Evolutionary conservation across 768 basidiomycete species (phyloP).

Genomic region (Leccinum uliginosum): DNA sequence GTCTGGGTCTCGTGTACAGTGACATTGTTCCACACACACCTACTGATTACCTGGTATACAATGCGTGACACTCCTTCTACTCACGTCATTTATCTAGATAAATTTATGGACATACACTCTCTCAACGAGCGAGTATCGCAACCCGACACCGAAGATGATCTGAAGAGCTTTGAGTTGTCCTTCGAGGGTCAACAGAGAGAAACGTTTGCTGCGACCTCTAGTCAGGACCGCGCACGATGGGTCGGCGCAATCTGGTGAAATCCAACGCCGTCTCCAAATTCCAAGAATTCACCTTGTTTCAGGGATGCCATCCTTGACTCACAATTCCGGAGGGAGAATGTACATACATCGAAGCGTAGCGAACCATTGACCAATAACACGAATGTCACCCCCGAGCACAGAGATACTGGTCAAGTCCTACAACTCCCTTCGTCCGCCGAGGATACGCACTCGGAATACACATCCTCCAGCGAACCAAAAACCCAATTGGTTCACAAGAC

Average conservation of each 20-base stretch:
- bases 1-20: conserved; percentile 50
- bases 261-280: neutral
- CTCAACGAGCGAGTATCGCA: conserved; percentile 46
- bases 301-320: conserved; percentile 59
- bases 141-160: conserved; percentile 37
- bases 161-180: conserved; percentile 61
- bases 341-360: neutral
- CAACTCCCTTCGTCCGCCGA: conserved; percentile 12
- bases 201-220: conserved; percentile 58
- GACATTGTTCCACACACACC: conserved; percentile 33
- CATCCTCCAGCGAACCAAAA: conserved; percentile 22
- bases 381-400: conserved; percentile 1
- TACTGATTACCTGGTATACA: conserved; percentile 48
- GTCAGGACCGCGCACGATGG: conserved; percentile 67
- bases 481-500: conserved; percentile 2
- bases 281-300: conserved; percentile 1
- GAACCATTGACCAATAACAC: conserved; percentile 17
- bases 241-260: conserved; percentile 69
- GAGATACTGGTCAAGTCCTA: neutral
- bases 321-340: conserved; percentile 19
- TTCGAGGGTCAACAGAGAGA: conserved; percentile 51
- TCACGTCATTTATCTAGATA: conserved; percentile 44
- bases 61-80: conserved; percentile 37
- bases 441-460: conserved; percentile 25
- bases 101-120: conserved; percentile 64